Evolutionary conservation across 2,329 filamentous ascomycete genomes (phyloP), one percentile per base, ranked within the genome.

Genomic region (Leptosphaerulina australis): DNA sequence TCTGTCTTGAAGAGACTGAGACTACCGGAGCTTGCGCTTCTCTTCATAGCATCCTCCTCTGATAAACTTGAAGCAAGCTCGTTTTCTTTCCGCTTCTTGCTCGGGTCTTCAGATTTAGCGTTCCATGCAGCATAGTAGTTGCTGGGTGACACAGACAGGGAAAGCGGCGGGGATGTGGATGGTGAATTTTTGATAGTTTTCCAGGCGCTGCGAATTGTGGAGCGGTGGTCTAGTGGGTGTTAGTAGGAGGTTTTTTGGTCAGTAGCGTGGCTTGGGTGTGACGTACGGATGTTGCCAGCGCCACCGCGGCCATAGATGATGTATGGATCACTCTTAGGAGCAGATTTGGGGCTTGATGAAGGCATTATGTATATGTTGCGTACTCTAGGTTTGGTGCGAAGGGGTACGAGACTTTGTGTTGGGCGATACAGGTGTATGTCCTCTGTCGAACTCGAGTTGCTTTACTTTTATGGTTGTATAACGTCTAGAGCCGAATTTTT

Each of bases 281-380:
- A 30, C 44, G 11, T 47, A 53, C 50, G 50, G 22, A 53, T 47
- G 33, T 53, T 53, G 17, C 50, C 50, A 6, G 50, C 50, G 22
- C 50, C 50, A 33, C 50, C 50, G 38, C 50, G 50, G 6, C 50
- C 50, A 22, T 53, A 53, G n/a, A 48, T 39, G 44, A 53, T 53
- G 44, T 53, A 53, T 9, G 50, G 50, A 28, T 53, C 50, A 3
- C 41, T 26, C 31, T 53, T 53, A 24, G 50, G 50, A 22, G 20
- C 34, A 30, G 44, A n/a, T n/a, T n/a, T n/a, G n/a, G n/a, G n/a
- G n/a, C n/a, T 38, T 14, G 43, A 47, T 10, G 41, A 44, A 30
- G 43, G 50, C 50, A 53, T 53, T 10, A 9, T 52, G 44, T 33
- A 12, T 31, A 7, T 5, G 9, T 26, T 18, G 8, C 17, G 22